Conservation (phyloP, 2,329 filamentous ascomycete species). For the Penicillium fuscoglaucum region DNA sequence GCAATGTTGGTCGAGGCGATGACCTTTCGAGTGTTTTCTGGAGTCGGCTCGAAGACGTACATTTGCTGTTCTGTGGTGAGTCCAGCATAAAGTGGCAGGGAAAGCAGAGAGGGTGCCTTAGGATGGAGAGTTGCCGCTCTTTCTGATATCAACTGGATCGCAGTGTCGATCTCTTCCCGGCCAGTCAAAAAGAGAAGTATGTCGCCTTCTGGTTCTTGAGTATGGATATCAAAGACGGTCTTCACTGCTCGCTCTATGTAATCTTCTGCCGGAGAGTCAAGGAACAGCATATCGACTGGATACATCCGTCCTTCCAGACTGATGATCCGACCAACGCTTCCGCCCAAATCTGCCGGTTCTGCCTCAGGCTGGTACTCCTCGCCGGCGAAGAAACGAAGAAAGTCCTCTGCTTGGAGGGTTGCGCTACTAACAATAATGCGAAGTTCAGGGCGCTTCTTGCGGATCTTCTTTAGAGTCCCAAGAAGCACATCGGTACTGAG, state of each 20-base stretch:
- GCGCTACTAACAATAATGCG: slow-evolving; percentile 91
- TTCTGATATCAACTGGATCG: slow-evolving; percentile 76
- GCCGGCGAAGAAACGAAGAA: slow-evolving; percentile 72
- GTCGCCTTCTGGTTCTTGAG: slow-evolving; percentile 76
- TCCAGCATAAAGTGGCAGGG: slow-evolving; percentile 84
- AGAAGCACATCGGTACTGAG: slow-evolving; percentile 89
- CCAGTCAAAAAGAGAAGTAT: slow-evolving; percentile 91
- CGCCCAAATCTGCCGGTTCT: slow-evolving; percentile 38
- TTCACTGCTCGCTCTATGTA: slow-evolving; percentile 82
- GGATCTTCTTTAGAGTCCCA: slow-evolving; percentile 87
- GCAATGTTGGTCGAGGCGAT: slow-evolving; percentile 95
- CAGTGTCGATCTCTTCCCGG: slow-evolving; percentile 84
- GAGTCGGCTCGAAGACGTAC: slow-evolving; percentile 84
- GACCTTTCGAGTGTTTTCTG: slow-evolving; percentile 82
- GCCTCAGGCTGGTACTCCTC: slow-evolving; percentile 42
- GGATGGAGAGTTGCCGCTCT: slow-evolving; percentile 64
- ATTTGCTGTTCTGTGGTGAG: slow-evolving; percentile 89
- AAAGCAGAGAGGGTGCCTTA: slow-evolving; percentile 60
- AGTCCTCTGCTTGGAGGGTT: slow-evolving; percentile 85
- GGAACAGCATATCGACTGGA: slow-evolving; percentile 82
- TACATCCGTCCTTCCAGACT: slow-evolving; percentile 85
- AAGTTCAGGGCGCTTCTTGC: slow-evolving; percentile 74
- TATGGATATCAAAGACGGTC: slow-evolving; percentile 85
- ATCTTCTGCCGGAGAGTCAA: slow-evolving; percentile 75
- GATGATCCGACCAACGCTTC: slow-evolving; percentile 64